Percentiles rank a stretch among this genome's conserved stretches.
These are phyloP conservation scores for Ampelocalamus luodianensis DNA, from an alignment of 176 grass and related monocot genomes.

Conservation along the genomic window DNA sequence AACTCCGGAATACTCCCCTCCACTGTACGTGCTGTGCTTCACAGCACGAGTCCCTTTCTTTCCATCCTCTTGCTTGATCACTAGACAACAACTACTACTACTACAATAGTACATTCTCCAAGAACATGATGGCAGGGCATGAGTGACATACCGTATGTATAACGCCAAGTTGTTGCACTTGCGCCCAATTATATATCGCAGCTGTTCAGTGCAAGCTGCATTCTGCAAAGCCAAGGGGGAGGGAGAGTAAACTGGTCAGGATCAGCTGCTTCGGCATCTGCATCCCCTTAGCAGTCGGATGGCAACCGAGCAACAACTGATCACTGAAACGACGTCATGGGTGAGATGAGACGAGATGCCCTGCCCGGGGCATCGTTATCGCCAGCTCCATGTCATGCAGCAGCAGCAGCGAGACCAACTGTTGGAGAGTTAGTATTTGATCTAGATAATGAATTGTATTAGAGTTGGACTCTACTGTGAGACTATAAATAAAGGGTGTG, in stretches of 20 bases:
- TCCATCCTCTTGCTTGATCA: neutral
- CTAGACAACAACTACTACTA: neutral
- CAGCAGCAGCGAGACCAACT: too few relatives aligned
- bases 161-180: neutral
- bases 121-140: conserved; percentile 20
- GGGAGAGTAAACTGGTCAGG: conserved; percentile 4
- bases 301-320: conserved; percentile 41
- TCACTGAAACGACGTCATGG: conserved; percentile 37
- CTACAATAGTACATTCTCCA: neutral
- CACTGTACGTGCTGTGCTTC: neutral
- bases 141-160: neutral
- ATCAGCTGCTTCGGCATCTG: conserved; percentile 14
- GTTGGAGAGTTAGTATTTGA: too few relatives aligned
- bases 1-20: neutral
- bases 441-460: too few relatives aligned
- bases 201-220: neutral
- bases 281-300: conserved; percentile 10
- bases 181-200: conserved; percentile 20
- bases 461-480: too few relatives aligned
- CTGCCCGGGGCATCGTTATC: neutral
- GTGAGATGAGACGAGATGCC: conserved; percentile 16
- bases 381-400: too few relatives aligned
- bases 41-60: neutral
- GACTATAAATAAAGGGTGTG: too few relatives aligned
- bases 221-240: neutral